phyloP scores from a whole-genome alignment of 2,329 filamentous ascomycete genomes.

The Hypoxylon sp. region DNA sequence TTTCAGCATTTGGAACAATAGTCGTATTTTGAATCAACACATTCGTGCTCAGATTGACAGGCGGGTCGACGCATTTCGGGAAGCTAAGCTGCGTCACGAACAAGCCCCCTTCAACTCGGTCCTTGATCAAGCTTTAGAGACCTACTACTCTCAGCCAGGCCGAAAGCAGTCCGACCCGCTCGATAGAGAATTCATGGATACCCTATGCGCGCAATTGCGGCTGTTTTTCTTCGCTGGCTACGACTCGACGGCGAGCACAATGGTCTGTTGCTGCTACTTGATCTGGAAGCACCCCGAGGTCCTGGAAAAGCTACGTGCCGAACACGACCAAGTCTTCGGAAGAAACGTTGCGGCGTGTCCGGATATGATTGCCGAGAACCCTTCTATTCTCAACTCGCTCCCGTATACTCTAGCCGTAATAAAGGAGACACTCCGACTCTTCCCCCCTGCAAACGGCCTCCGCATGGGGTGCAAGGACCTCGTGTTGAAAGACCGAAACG shows the following conservation, averaged over 20 bases:
- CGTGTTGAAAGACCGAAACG: conserved; percentile 61
- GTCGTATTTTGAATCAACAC: conserved; percentile 51
- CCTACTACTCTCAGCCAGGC: conserved; percentile 52
- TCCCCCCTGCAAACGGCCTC: conserved; percentile 65
- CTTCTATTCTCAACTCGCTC: conserved; percentile 65
- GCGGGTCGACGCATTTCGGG: conserved; percentile 46
- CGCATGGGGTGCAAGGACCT: conserved; percentile 57
- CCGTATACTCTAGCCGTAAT: conserved; percentile 69
- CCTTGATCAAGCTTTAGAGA: conserved; percentile 54
- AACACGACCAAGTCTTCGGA: conserved; percentile 68
- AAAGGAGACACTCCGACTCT: conserved; percentile 69
- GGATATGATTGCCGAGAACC: conserved; percentile 58
- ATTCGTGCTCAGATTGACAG: conserved; percentile 52
- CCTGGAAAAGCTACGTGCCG: conserved; percentile 55
- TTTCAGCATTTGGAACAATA: conserved; percentile 54
- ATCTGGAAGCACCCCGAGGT: conserved; percentile 53
- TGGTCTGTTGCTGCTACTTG: conserved; percentile 53
- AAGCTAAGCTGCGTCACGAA: conserved; percentile 44
- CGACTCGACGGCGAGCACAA: conserved; percentile 57
- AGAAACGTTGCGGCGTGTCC: conserved; percentile 58
- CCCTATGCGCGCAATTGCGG: conserved; percentile 54
- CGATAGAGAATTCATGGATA: conserved; percentile 51
- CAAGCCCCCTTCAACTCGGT: conserved; percentile 50
- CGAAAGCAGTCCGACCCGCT: conserved; percentile 41
- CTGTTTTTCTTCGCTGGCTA: conserved; percentile 59